Evolutionary conservation across 805 yeast species (phyloP).

Genomic region (Scheffersomyces coipomensis): DNA sequence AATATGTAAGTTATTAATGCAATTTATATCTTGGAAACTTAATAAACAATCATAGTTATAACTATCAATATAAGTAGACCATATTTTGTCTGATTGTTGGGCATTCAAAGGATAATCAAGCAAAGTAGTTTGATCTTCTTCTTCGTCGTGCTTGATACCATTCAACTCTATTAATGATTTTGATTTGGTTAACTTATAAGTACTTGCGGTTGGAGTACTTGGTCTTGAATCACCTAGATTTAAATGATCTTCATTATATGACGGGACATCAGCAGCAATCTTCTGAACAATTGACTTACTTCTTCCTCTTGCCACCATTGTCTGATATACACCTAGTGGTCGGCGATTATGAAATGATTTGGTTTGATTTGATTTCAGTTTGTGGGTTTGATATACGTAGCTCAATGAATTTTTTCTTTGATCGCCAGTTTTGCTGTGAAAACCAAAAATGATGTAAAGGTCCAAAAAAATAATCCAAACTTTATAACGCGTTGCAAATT

Average conservation of each 20-base stretch:
- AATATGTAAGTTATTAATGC: conserved; percentile 36
- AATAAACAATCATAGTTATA: conserved; percentile 44
- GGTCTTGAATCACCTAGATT: conserved; percentile 10
- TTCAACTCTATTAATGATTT: conserved; percentile 6
- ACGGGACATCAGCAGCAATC: conserved; percentile 55
- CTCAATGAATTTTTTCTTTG: neutral
- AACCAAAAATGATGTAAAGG: no score
- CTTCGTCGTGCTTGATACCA: no score
- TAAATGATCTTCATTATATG: conserved; percentile 25
- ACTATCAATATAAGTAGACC: conserved; percentile 34
- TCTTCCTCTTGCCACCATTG: conserved; percentile 50
- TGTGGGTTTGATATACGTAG: neutral
- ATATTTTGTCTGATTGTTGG: conserved; percentile 9
- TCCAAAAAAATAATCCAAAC: neutral
- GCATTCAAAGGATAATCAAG: conserved; percentile 13
- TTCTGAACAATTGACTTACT: conserved; percentile 62
- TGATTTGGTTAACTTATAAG: conserved; percentile 8
- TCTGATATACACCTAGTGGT: no score
- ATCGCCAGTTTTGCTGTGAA: no score
- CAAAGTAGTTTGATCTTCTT: no score
- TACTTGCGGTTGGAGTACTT: neutral
- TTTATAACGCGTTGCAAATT: conserved; percentile 1
- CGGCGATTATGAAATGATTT: no score
- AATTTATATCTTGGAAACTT: conserved; percentile 37
- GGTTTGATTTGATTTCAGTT: neutral